Base-by-base conservation (phyloP, 2,329 filamentous ascomycete genomes). In the Aspergillus carbonarius region DNA sequence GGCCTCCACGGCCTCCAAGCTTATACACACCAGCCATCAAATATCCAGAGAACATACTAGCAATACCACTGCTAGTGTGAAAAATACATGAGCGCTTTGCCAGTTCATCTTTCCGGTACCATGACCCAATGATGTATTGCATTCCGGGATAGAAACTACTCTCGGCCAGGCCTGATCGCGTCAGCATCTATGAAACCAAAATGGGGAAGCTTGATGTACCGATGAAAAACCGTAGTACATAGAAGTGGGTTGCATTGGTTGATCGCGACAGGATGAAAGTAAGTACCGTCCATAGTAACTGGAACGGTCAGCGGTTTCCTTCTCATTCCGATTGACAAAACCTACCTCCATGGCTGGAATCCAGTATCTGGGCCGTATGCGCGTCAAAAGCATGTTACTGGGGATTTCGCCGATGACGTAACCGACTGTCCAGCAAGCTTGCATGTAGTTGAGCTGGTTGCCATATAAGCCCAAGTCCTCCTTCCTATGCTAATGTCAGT, bases 361-460 rank as follows among this genome's bases (percentile, higher is more conserved):
- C 79, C 79, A 82, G 52, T 78, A 75, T 13, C 74, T 72, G 2
- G 81, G 80, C 8, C 76, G 74, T 13, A 83, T 66, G 9, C 77
- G 74, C 1, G 81, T 84, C 5, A 85, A 70, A 6, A 83, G 71
- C 9, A 85, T 74, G 58, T 84, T 83, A 47, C 75, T 79, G 1
- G 81, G 81, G 12, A 83, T 76, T 56, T 82, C 74, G 3, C 79
- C 80, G 50, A 88, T 75, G 0, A 85, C 81, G 62, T 88, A 88
- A 8, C 85, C 85, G 0, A 84, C 78, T 0, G 83, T 86, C 77
- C 85, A 88, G 27, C 78, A 80, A 0, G 83, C 81, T 52, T 84
- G 76, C 72, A 82, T 81, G 54, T 81, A 81, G 54, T 85, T 85
- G 32, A 85, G 74, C 56, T 87, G 74, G 61, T 86, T 85, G 1